Evolutionary conservation across 352 stramenopile genomes (phyloP).

Genomic region (Globisporangium mamillatum): DNA sequence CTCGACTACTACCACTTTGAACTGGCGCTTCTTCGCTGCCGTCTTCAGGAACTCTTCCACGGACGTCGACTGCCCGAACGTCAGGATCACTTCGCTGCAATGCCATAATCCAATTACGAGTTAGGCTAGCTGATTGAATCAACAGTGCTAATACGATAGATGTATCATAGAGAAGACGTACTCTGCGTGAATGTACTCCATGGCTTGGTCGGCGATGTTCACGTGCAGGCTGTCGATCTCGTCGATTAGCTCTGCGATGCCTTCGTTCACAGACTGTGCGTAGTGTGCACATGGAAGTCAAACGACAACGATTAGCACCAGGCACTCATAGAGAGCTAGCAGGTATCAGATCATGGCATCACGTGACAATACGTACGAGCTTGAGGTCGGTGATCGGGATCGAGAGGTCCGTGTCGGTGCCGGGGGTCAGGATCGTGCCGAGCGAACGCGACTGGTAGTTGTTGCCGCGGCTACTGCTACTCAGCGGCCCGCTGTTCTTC

Average conservation of each 20-base stretch:
- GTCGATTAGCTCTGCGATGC: constrained; percentile 92
- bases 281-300: neutral
- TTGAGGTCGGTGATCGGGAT: constrained; percentile 84
- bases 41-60: constrained; percentile 90
- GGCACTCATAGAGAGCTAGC: neutral
- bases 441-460: constrained; percentile 75
- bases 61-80: constrained; percentile 91
- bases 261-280: constrained; percentile 91
- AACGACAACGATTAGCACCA: neutral
- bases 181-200: constrained; percentile 96
- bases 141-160: neutral
- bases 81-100: constrained; percentile 93
- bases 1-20: constrained; percentile 95
- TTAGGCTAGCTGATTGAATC: neutral
- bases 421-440: constrained; percentile 76
- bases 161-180: constrained; percentile 29
- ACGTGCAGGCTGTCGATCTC: constrained; percentile 95
- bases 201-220: constrained; percentile 95
- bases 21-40: constrained; percentile 90
- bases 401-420: constrained; percentile 77
- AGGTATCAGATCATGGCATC: neutral
- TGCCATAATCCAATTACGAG: neutral
- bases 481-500: constrained; percentile 5
- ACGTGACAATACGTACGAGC: constrained; percentile 31
- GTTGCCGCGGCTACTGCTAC: constrained; percentile 33